Evolutionary conservation across 1,284 basidiomycete species (phyloP), one percentile per base, ranked within the genome.

Genomic region (Ceratobasidium sp.): DNA sequence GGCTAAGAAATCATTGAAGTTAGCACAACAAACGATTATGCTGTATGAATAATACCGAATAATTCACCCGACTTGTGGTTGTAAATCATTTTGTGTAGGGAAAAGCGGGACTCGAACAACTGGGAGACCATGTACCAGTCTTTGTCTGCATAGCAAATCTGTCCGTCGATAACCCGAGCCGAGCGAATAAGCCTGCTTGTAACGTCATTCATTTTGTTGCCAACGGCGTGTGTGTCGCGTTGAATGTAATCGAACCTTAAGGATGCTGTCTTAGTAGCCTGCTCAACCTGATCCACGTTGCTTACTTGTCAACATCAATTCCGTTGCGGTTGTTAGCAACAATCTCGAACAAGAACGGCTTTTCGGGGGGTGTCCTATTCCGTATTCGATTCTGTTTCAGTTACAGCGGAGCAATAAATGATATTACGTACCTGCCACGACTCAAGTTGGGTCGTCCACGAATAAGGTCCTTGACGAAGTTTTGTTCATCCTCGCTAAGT

Each of bases 71-170:
- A 91, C 83, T 94, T 94, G 83, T 94, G 93, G 78, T 90, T 91
- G 80, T 95, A 94, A 14, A 94, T 88, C 8, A 87, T 88, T 83
- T 94, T 94, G 83, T 94, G 93, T 10, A 94, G 85, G 52, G 88
- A 90, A 83, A 93, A 94, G 2, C 93, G 87, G 0, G 90, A 90
- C 46, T 90, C 87, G 80, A 90, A 94, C 1, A 94, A 87, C 78
- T 93, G 90, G 80, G 92, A 92, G 1, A 95, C 87, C 67, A 90
- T 89, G 80, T 92, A 91, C 0, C 90, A 90, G 78, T 94, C 92
- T 82, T 95, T 95, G 85, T 93, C 92, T 71, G 92, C 87, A 80
- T 93, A 94, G 82, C 92, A 93, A 33, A 95, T 93, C 80, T 92
- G 86, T 80, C 91, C 84, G 33, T 92, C 87, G 73, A 94, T 88